Evolutionary conservation across 306 rosid genomes (phyloP), one percentile per base, ranked within the genome.

Genomic region (Quercus bicolor): DNA sequence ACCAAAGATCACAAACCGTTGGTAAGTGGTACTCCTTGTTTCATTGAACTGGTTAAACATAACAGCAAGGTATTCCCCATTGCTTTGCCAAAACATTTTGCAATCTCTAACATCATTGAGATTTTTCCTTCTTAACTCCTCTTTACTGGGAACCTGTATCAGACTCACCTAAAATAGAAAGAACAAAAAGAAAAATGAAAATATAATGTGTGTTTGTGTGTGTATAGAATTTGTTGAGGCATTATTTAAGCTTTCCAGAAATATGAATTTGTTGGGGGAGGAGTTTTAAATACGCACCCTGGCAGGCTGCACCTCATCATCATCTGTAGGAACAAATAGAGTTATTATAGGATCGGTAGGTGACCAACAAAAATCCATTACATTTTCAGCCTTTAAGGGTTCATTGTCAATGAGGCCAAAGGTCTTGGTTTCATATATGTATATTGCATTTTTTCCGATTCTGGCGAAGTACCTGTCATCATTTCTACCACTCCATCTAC

Each of bases 1-100:
- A 4, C 90, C 87, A 90, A 91, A 90, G 71, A 91, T 92, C 83
- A 91, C 97, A 90, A 93, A 93, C 71, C 98, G 94, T 0, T 93
- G 91, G 80, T 86, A 91, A 13, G 95, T 91, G 73, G 95, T 90
- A 76, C 90, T 91, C 65, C 90, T 93, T 0, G 98, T 93, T 75
- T 91, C 91, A 0, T 97, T 91, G 28, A 89, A 90, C 6, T 97
- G 86, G 23, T 93, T 97, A 5, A 93, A 94, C 76, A 91, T 83
- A 34, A 90, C 95, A 83, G 94, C 97, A 78, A 93, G 94, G 81
- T 93, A 93, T 68, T 91, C 97, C 75, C 98, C 98, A 76, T 88
- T 88, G 87, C 94, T 91, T 84, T 91, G 98, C 97, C 98, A 93
- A 74, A 91, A 93, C 88, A 93, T 90, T 77, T 93, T 90, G 89